Percentiles rank a stretch among this genome's conserved stretches.
Conservation (phyloP, 768 basidiomycete genomes). For the Mycena haematopus region DNA sequence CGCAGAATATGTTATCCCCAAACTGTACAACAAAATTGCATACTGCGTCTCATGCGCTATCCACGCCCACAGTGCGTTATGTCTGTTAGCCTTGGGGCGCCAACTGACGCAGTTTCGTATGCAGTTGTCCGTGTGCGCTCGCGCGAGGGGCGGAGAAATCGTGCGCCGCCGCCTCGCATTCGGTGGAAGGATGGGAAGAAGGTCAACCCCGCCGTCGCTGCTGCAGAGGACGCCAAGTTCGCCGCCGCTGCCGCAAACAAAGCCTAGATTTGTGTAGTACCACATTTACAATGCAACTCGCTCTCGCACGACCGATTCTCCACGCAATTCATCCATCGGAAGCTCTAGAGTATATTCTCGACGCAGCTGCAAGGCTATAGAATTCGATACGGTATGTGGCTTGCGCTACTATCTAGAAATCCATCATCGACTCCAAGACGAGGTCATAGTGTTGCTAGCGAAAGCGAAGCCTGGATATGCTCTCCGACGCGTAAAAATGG, state of each 20-base stretch:
- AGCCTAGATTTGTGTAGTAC: slow-evolving; percentile 35
- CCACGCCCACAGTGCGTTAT: slow-evolving; percentile 89
- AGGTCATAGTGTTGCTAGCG: slow-evolving; percentile 75
- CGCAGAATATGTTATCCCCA: slow-evolving; percentile 93
- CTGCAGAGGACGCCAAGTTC: slow-evolving; percentile 88
- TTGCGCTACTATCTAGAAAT: slow-evolving; percentile 80
- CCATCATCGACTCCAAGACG: slow-evolving; percentile 60
- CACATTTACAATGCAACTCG: too few species aligned
- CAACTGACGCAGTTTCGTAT: neutral
- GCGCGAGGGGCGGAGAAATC: slow-evolving; percentile 94
- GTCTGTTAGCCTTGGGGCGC: neutral
- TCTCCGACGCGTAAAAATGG: slow-evolving; percentile 52
- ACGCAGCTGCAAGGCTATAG: neutral
- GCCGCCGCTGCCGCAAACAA: slow-evolving; percentile 53
- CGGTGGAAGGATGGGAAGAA: slow-evolving; percentile 97
- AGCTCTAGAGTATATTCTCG: neutral
- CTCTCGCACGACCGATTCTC: neutral
- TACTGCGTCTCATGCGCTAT: slow-evolving; percentile 99
- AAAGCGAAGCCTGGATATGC: slow-evolving; percentile 62
- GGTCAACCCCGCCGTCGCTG: slow-evolving; percentile 94
- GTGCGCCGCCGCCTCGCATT: slow-evolving; percentile 93
- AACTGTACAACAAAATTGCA: slow-evolving; percentile 97
- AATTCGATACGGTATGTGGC: slow-evolving; percentile 43
- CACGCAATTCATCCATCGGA: neutral
- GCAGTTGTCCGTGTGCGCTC: slow-evolving; percentile 99